Conservation (phyloP, 805 yeast species). For the Cyberlindnera euphorbiiphila region DNA sequence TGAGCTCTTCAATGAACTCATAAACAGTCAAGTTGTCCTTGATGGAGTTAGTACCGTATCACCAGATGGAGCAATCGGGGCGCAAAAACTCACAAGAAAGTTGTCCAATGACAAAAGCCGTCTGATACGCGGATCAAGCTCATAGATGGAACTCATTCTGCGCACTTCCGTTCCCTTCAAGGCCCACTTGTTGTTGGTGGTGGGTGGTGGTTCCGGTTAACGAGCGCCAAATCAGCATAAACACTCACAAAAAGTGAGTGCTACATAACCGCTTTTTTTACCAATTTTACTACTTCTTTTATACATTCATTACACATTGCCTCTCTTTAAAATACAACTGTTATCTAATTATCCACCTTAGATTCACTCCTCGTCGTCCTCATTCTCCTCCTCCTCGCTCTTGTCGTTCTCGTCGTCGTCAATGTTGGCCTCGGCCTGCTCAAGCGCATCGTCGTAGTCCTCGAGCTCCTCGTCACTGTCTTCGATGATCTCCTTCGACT, state of each 20-base stretch:
- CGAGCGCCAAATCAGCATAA: too few species aligned
- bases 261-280: too few species aligned
- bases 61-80: background rate
- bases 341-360: background rate
- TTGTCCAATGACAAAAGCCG: conserved; percentile 54
- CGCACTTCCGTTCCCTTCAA: background rate
- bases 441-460: conserved; percentile 21
- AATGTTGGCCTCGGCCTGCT: conserved; percentile 21
- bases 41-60: conserved; percentile 1
- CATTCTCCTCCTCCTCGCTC: conserved; percentile 10
- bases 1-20: conserved; percentile 76
- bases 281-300: too few species aligned
- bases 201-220: background rate
- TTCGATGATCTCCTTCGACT: conserved; percentile 35
- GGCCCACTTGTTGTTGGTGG: background rate
- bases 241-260: too few species aligned
- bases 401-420: conserved; percentile 16
- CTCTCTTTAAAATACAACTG: background rate
- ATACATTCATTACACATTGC: conserved; percentile 2
- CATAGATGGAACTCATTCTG: conserved; percentile 45
- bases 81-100: conserved; percentile 37
- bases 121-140: conserved; percentile 60
- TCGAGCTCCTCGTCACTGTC: conserved; percentile 41
- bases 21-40: conserved; percentile 62
- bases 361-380: conserved; percentile 15